Evolutionary conservation across 495 filamentous ascomycete species (phyloP).

Genomic region (Penicillium lividum): DNA sequence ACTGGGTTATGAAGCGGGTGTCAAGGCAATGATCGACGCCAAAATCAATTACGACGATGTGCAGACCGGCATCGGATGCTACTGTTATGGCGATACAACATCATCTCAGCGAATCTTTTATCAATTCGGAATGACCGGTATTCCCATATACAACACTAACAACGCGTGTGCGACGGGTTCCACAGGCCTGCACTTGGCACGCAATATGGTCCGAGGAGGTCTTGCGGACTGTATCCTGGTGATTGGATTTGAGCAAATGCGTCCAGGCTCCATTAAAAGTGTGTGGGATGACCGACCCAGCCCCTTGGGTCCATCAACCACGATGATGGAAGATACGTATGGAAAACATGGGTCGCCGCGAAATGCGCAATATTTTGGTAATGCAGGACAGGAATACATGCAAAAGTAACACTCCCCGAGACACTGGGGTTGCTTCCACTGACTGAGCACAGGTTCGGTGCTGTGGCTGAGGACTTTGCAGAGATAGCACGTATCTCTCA

Average conservation of each 20-base stretch:
- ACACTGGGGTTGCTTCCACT: slow-evolving; percentile 23
- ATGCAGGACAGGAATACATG: slow-evolving; percentile 84
- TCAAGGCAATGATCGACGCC: slow-evolving; percentile 81
- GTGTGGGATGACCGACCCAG: slow-evolving; percentile 28
- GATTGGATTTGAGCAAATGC: slow-evolving; percentile 93
- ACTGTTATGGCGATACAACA: slow-evolving; percentile 83
- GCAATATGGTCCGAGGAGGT: slow-evolving; percentile 67
- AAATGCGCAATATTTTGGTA: slow-evolving; percentile 84
- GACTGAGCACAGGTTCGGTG: slow-evolving; percentile 55
- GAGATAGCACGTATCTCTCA: slow-evolving; percentile 86
- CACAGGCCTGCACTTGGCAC: slow-evolving; percentile 72
- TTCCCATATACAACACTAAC: slow-evolving; percentile 85
- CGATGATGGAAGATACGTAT: slow-evolving; percentile 23
- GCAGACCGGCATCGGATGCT: slow-evolving; percentile 80
- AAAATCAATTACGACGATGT: slow-evolving; percentile 87
- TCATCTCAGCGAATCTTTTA: slow-evolving; percentile 77
- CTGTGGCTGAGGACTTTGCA: slow-evolving; percentile 72
- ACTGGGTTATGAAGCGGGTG: slow-evolving; percentile 24
- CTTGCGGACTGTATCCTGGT: slow-evolving; percentile 74
- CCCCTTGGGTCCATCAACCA: slow-evolving; percentile 23
- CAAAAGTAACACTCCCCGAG: slow-evolving; percentile 55
- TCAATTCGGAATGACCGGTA: slow-evolving; percentile 86
- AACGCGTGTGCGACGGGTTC: slow-evolving; percentile 86
- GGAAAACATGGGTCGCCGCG: slow-evolving; percentile 42
- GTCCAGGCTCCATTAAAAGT: slow-evolving; percentile 53